Base-by-base conservation (phyloP, 495 filamentous ascomycete species). In the Immersiella caudata region DNA sequence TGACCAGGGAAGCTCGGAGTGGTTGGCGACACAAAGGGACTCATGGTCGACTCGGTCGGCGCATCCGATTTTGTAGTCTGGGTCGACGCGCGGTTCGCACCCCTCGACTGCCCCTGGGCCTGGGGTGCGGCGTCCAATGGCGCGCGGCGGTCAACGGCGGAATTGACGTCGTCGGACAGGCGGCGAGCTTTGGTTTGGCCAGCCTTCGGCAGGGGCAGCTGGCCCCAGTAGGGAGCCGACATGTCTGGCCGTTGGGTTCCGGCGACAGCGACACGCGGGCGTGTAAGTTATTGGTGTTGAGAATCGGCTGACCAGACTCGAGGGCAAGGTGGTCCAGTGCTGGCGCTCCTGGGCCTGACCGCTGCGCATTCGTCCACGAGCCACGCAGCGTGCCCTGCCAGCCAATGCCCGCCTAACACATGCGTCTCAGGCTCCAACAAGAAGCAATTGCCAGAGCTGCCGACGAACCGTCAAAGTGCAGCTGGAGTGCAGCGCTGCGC, bases 1-100 rank as follows among this genome's bases (percentile, higher is more conserved):
- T 79, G 76, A 22, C 68, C 79, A 46, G 71, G 76, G 69, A 85
- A 82, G 69, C 73, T 82, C 24, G 83, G 81, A 58, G 77, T 71
- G 56, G 81, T 80, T 16, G 84, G 83, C 46, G 82, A 85, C 61
- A 73, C 82, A 64, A 82, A 81, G 55, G 83, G 80, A 65, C 81
- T 84, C 64, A 82, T 72, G 25, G 82, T 86, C 33, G 83, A 83
- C 16, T 85, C 79, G 67, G 82, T 82, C 36, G 77, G 77, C 52
- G 79, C 79, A 60, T 80, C 78, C 66, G 82, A 80, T 68, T 76
- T 79, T 73, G 78, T 75, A 70, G 80, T 80, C 72, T 83, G 81
- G 52, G 75, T 67, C 21, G 80, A 81, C 62, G 68, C 68, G 63
- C 82, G 77, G 70, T 79, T 79, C 66, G 79, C 72, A 69, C 5